A percentile compares a stretch with the other conserved stretches of the same genome.
These are phyloP conservation scores for Naganishia friedmannii DNA, from an alignment of 768 basidiomycete species.

Conservation along the genomic window DNA sequence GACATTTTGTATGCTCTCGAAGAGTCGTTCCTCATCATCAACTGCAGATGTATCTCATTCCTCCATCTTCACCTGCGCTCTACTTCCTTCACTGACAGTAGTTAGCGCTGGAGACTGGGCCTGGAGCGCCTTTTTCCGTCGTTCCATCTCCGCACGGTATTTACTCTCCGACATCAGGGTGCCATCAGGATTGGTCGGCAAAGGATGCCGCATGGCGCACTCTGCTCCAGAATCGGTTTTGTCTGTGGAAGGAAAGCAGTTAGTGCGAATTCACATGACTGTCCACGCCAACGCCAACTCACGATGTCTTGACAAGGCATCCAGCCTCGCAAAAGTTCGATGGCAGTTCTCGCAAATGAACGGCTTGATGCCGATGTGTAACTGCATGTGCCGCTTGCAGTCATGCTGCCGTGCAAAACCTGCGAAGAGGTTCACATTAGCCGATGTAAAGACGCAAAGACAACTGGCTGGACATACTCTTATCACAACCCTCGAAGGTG, in stretches of 20 bases:
- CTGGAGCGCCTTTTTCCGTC: slow-evolving; percentile 19
- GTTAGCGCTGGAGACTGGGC: slow-evolving; percentile 1
- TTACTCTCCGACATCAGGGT: slow-evolving; percentile 48
- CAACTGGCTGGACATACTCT: slow-evolving; percentile 51
- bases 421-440: neutral
- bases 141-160: slow-evolving; percentile 45
- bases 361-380: slow-evolving; percentile 87
- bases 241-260: slow-evolving; percentile 54
- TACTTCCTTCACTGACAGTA: slow-evolving; percentile 4
- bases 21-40: neutral
- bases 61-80: slow-evolving; percentile 17
- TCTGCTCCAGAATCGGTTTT: slow-evolving; percentile 78
- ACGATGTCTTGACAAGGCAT: slow-evolving; percentile 90
- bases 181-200: slow-evolving; percentile 51
- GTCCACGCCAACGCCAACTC: slow-evolving; percentile 52
- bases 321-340: slow-evolving; percentile 91
- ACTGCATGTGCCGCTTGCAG: slow-evolving; percentile 91
- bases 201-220: slow-evolving; percentile 59
- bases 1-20: neutral
- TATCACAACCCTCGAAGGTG: slow-evolving; percentile 89
- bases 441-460: neutral
- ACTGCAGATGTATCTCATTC: slow-evolving; percentile 4
- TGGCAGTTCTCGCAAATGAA: slow-evolving; percentile 89
- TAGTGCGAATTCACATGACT: neutral
- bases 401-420: slow-evolving; percentile 93